A percentile compares a stretch with the other conserved stretches of the same genome.
phyloP scores from a whole-genome alignment of 1,139 yeast genomes.

The Kodamaea anthophila region DNA sequence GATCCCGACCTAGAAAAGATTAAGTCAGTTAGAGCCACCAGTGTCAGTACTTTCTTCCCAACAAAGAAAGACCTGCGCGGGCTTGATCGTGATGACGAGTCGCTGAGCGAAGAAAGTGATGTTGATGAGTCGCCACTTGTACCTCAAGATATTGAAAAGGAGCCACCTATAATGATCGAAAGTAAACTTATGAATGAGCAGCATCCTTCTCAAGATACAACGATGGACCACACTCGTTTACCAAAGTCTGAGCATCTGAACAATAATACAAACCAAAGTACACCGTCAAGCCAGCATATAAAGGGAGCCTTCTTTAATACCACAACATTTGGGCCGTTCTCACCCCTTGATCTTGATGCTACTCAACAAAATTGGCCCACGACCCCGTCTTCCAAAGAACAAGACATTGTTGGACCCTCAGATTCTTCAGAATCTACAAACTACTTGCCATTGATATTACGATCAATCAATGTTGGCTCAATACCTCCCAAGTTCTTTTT shows the following conservation, averaged over 20 bases:
- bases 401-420: slow-evolving; percentile 1
- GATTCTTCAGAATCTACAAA: slow-evolving; percentile 37
- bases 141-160: too few species aligned
- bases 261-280: too few species aligned
- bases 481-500: slow-evolving; percentile 47
- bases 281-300: neutral
- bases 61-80: slow-evolving; percentile 8
- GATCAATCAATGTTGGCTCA: slow-evolving; percentile 55
- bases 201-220: too few species aligned
- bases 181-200: too few species aligned
- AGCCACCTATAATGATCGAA: too few species aligned
- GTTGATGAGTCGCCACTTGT: slow-evolving; percentile 27
- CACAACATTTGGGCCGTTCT: slow-evolving; percentile 2
- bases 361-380: slow-evolving; percentile 5
- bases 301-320: slow-evolving; percentile 1
- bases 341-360: slow-evolving; percentile 2
- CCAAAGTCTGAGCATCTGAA: too few species aligned
- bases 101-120: slow-evolving; percentile 29
- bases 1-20: slow-evolving; percentile 16
- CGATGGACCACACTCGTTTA: too few species aligned
- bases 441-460: slow-evolving; percentile 56
- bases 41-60: slow-evolving; percentile 32
- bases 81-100: slow-evolving; percentile 1
- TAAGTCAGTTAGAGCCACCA: slow-evolving; percentile 31
- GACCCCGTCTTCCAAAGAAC: slow-evolving; percentile 3